phyloP scores from a whole-genome alignment of 1,284 basidiomycete genomes.

The Ganoderma multipileum region DNA sequence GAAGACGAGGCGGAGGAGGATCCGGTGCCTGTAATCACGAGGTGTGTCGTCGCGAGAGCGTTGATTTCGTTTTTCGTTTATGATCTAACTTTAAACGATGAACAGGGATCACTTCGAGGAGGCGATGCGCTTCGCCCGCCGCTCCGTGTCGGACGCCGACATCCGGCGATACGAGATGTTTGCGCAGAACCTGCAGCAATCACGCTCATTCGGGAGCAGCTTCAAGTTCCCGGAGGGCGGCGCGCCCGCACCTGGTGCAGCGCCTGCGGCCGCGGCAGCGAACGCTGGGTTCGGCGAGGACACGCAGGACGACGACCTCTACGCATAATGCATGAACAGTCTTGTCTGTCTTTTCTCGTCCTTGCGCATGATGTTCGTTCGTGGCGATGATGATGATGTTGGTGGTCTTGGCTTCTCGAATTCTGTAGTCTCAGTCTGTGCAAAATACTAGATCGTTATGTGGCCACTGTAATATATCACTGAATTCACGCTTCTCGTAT shows the following conservation, averaged over 20 bases:
- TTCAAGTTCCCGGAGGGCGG: slow-evolving; percentile 96
- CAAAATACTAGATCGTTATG: slow-evolving; percentile 30
- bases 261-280: slow-evolving; percentile 53
- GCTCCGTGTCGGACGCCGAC: slow-evolving; percentile 93
- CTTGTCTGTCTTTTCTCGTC: slow-evolving; percentile 8
- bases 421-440: slow-evolving; percentile 21
- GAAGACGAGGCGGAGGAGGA: slow-evolving; percentile 85
- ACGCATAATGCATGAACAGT: slow-evolving; percentile 72
- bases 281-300: slow-evolving; percentile 86
- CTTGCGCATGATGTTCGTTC: not conserved
- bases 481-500: slow-evolving; percentile 17
- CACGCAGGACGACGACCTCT: slow-evolving; percentile 87
- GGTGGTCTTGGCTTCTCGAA: slow-evolving; percentile 20
- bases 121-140: slow-evolving; percentile 93
- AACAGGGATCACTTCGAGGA: slow-evolving; percentile 93
- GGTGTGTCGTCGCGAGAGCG: slow-evolving; percentile 44
- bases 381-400: slow-evolving; percentile 9
- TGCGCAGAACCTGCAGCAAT: slow-evolving; percentile 89
- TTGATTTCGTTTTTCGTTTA: slow-evolving; percentile 9
- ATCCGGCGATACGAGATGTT: slow-evolving; percentile 96
- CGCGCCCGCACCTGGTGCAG: slow-evolving; percentile 38
- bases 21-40: slow-evolving; percentile 95
- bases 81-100: slow-evolving; percentile 15
- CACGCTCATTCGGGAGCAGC: slow-evolving; percentile 85
- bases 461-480: slow-evolving; percentile 27